Evolutionary conservation across 1,139 yeast species (phyloP), one percentile per base, ranked within the genome.

Genomic region (Tardiomyces depauwii): DNA sequence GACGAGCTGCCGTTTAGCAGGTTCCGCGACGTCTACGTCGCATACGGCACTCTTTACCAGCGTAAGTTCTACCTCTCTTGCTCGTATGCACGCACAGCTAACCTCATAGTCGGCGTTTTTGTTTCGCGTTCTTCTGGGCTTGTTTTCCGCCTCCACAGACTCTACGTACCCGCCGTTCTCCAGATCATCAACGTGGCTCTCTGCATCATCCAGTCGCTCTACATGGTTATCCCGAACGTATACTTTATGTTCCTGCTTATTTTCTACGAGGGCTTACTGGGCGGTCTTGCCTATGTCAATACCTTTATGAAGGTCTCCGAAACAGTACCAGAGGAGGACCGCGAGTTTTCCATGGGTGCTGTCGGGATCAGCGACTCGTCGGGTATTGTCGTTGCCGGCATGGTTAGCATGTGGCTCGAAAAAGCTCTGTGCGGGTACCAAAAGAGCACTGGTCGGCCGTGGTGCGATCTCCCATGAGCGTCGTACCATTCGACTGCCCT

Each of bases 281-380:
- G 97, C 1, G 97, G 98, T 1, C 76, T 84, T 2, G 79, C 91
- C 21, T 91, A 91, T 59, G 93, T 86, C 45, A 89, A 89, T 58
- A 88, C 96, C 0, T 91, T 86, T 57, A 70, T 82, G 70, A 71
- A 78, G 14, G 91, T 88, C 0, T 73, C 84, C 42, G 95, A 87
- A 51, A 71, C 76, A 1, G 72, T 79, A 0, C 66, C 76, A 0
- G 60, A 67, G 14, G 55, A 66, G 0, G 76, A 78, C 48, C 71
- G 95, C 45, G 97, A 91, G 59, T 88, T 89, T 60, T 80, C 93
- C 6, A 76, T 91, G 76, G 97, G 96, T 1, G 78, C 94, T n/a
- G 95, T 88, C 0, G 88, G 95, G 0, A 78, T 89, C 49, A 86
- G 96, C 52, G 97, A 91, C 61, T 82, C 95, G 13, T 78, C 84